Base-by-base conservation (phyloP, 805 yeast species). In the Pichia californica region DNA sequence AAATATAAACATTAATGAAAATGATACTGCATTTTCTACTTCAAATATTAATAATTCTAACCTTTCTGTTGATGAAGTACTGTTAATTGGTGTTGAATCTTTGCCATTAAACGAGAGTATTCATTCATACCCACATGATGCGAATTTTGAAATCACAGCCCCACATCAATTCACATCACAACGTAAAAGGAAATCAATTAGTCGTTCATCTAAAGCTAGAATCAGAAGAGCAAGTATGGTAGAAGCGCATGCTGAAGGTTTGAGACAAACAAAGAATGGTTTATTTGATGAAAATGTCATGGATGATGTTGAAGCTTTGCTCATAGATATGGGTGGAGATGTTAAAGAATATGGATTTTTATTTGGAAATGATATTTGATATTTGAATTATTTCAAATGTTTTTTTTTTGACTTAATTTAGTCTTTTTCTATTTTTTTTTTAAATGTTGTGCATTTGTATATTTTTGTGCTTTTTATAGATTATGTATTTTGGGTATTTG, bases 211-310 rank as follows among this genome's bases (percentile, higher is more conserved):
- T 15, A 55, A 52, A 45, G 46, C 55, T 5, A 62, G 67, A 57
- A 60, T 78, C 54, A 73, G 88, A 58, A 69, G 85, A 52, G 81
- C 82, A 38, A 79, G 86, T 45, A 72, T 78, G 41, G 83, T 71
- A 2, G 93, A 83, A 53, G 89, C 93, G 4, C 82, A 81, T 8
- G 75, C 79, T 9, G 91, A 84, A 57, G 89, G 89, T 10, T 67
- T 79, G 52, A 68, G 91, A 49, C 79, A 82, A 16, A 85, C 94
- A 0, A 83, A 77, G 54, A 76, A 78, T 49, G 94, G 94, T 5
- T 63, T 85, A 44, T 84, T 84, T 59, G 81, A 83, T 56, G 93
- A 84, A 58, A 77, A 76, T 46, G 80, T 87, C 3, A 61, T 85
- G 54, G 79, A 79, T 9, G 86, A 81, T 54, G 86, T 85, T 32